These are phyloP conservation scores for Onygenales sp. DNA, from an alignment of 2,329 filamentous ascomycete genomes.

Conservation along the genomic window DNA sequence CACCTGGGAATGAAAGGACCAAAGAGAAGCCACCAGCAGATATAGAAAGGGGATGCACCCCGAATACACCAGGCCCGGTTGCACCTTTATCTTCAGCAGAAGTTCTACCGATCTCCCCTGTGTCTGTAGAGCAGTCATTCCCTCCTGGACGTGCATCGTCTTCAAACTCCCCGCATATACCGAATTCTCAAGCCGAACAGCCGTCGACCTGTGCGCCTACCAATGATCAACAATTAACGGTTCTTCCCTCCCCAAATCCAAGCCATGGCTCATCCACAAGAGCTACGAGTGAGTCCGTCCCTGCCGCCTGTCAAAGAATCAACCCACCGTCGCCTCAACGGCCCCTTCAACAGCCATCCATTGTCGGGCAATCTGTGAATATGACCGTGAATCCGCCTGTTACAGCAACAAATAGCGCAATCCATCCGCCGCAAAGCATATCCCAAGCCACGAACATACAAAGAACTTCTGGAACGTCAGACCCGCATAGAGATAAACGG, in stretches of 20 bases:
- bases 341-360: neutral
- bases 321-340: neutral
- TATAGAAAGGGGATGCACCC: neutral
- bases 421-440: neutral
- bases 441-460: neutral
- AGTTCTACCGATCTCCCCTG: neutral
- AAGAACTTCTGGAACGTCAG: neutral
- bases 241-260: constrained; percentile 41
- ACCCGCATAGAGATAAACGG: constrained; percentile 3
- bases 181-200: constrained; percentile 2
- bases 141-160: constrained; percentile 1
- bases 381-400: neutral
- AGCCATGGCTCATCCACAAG: constrained; percentile 20
- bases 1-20: neutral
- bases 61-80: neutral
- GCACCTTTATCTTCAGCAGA: neutral
- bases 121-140: neutral
- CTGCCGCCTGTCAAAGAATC: neutral
- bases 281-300: constrained; percentile 14
- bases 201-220: constrained; percentile 4
- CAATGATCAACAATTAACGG: constrained; percentile 7
- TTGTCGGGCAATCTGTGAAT: neutral
- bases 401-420: neutral
- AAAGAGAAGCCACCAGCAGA: neutral
- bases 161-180: neutral